These are phyloP conservation scores for Ceratocystis alfenasii DNA, from an alignment of 2,329 filamentous ascomycete genomes.

Conservation along the genomic window DNA sequence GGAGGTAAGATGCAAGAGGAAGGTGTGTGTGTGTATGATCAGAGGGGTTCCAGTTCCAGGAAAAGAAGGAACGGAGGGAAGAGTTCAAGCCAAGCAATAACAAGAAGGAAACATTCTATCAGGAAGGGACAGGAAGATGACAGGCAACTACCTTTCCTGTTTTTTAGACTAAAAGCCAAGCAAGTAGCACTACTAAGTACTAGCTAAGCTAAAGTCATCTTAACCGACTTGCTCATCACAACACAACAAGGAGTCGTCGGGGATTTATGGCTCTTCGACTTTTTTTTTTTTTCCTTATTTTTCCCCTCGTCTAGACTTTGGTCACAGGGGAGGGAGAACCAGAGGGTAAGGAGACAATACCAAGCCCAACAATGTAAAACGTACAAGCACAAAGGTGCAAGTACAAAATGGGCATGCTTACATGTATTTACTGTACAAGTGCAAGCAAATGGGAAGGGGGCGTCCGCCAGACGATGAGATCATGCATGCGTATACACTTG, in stretches of 20 bases:
- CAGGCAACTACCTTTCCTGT: conserved; percentile 10
- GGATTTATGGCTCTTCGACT: conserved; percentile 3
- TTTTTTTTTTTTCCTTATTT: background rate
- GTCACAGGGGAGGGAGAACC: background rate
- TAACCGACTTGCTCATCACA: conserved; percentile 9
- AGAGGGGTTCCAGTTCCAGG: background rate
- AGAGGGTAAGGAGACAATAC: background rate
- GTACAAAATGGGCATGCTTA: background rate
- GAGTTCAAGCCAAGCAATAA: background rate
- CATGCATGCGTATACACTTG: background rate
- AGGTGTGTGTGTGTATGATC: background rate
- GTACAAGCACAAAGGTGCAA: background rate
- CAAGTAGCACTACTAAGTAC: conserved; percentile 1
- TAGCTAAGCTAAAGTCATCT: conserved; percentile 8
- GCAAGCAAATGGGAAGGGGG: conserved; percentile 2
- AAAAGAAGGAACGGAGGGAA: background rate
- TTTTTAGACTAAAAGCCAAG: background rate
- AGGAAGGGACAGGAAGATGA: background rate
- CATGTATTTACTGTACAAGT: background rate
- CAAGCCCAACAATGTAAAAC: background rate
- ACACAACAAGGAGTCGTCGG: conserved; percentile 2
- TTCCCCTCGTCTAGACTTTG: background rate
- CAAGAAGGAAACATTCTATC: background rate
- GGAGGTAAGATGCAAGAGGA: background rate
- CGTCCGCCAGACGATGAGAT: conserved; percentile 1